Base-by-base conservation (phyloP, 2,329 filamentous ascomycete genomes). In the Emmonsia crescens region DNA sequence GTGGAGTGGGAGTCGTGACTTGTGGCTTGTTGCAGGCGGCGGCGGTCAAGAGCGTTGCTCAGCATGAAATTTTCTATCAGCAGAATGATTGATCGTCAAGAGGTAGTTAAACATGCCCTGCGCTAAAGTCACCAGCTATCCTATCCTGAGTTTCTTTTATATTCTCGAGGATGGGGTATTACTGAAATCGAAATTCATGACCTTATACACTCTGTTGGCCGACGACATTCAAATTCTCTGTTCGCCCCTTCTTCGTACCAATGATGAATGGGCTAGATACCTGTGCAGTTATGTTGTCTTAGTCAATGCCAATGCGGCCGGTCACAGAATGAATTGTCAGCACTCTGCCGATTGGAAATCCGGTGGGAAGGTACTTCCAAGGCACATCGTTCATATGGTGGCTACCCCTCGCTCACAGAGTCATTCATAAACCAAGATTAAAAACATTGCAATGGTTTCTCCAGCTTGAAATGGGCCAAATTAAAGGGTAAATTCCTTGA, bases 11-110 rank as follows among this genome's bases (percentile, higher is more conserved):
- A 5, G 27, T 29, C 21, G 55, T 14, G 36, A 57, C 27, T 46
- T 46, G 56, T 31, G 56, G 56, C 40, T 14, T 31, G 55, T 46
- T 57, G 56, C 56, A 46, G 56, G 56, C 40, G 14, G 38, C 33
- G 36, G 55, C 40, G 56, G 56, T 57, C 55, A 57, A 44, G 36
- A 57, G n/a, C 27, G 36, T 42, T 44, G 36, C 38, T 57, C 38
- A 46, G 55, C 38, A 31, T 57, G 16, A 57, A 29, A 27, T 29
- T 42, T 57, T 29, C 40, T 31, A 38, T 44, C 55, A 46, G 27
- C 55, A 38, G 21, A 24, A 44, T 29, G 21, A 24, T 44, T 40
- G 54, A 57, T 57, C 36, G 54, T 57, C 54, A 27, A 40, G n/a
- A 40, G 16, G 21, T 29, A 16, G n/a, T 42, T n/a, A 38, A 14